Base-by-base conservation (phyloP, 768 basidiomycete genomes). In the Hygrophorus pudorinus region DNA sequence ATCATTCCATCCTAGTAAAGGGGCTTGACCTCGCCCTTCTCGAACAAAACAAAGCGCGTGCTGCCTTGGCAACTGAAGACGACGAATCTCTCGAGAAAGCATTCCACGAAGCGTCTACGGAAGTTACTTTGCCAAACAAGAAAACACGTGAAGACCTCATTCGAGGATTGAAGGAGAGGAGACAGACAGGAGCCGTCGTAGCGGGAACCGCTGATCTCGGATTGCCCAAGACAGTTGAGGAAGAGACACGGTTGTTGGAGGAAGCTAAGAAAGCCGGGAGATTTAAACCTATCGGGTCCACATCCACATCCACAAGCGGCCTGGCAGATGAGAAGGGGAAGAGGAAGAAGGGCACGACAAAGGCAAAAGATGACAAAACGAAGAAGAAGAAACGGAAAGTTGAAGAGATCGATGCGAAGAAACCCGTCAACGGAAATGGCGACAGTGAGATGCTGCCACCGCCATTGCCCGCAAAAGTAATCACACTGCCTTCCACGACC, bases 21-120 rank as follows among this genome's bases (percentile, higher is more conserved):
- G 89, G 89, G 20, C 78, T 97, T 37, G 93, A 97, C 57, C 72
- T 83, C 51, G 83, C 88, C 0, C 73, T 96, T 5, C 69, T 96
- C 12, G 85, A 89, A 55, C 85, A 89, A 52, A 80, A 85, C 50
- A 90, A 81, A 61, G 81, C 83, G 2, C 78, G 81, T 31, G 68
- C 66, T 1, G 64, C 69, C 2, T 60, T 67, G n/a, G 66, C 74
- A 11, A 66, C 70, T 3, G 80, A 81, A 38, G 84, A 86, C 51
- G 88, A 94, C 48, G 87, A 86, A 10, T 71, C 76, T 1, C 78
- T 92, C 20, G 93, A 97, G 57, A 72, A 78, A 48, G 84, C 78
- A 0, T 86, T 85, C 59, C 52, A 57, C 10, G 76, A 77, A 48
- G 70, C 62, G 7, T 56, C 69, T 42, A 57, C 61, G 18, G 41